These are phyloP conservation scores for Nephelium lappaceum DNA, from an alignment of 345 rosid genomes.

Conservation along the genomic window DNA sequence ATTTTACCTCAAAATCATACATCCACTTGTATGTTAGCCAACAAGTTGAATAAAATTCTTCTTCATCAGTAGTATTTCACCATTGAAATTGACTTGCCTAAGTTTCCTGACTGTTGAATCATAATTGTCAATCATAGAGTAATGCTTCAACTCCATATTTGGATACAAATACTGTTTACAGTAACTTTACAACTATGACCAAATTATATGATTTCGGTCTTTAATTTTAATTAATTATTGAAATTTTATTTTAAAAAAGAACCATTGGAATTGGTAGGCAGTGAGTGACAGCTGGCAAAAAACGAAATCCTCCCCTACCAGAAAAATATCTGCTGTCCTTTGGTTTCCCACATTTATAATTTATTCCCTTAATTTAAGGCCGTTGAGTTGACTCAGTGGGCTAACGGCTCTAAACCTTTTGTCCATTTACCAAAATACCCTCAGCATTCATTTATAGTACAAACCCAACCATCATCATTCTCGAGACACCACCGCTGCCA, in stretches of 20 bases:
- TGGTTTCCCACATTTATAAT: too few species aligned
- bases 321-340: not conserved
- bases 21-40: too few species aligned
- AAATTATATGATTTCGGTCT: not conserved
- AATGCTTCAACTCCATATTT: too few species aligned
- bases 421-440: slow-evolving; percentile 10
- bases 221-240: not conserved
- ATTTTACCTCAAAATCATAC: too few species aligned
- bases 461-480: not conserved
- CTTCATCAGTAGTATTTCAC: too few species aligned
- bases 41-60: too few species aligned
- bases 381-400: not conserved
- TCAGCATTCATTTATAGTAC: not conserved
- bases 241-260: too few species aligned
- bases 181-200: not conserved
- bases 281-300: not conserved
- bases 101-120: too few species aligned
- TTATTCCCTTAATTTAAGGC: not conserved
- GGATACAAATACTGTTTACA: too few species aligned
- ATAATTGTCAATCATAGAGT: too few species aligned
- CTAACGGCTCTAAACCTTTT: not conserved
- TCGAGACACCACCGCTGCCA: not conserved
- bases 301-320: not conserved
- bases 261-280: not conserved
- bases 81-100: not conserved